Conservation (phyloP, 2,329 filamentous ascomycete species). For the Phaeoacremonium minimum region DNA sequence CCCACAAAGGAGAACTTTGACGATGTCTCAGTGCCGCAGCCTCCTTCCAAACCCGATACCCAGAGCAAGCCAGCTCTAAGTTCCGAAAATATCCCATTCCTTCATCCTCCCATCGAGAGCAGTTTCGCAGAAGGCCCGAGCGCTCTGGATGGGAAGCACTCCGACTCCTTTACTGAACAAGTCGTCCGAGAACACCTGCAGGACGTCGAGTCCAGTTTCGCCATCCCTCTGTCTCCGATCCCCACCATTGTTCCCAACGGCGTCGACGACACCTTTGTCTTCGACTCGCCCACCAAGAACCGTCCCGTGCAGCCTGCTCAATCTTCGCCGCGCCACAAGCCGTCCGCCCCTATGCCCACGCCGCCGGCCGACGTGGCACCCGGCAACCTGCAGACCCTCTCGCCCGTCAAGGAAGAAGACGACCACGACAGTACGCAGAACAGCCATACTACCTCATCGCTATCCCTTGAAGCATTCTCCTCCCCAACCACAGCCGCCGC, state of each 20-base stretch:
- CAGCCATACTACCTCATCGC: conserved; percentile 46
- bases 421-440: conserved; percentile 17
- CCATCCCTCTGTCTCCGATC: conserved; percentile 54
- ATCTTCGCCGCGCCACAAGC: no score
- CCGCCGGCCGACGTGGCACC: conserved; percentile 5
- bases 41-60: conserved; percentile 5
- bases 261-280: conserved; percentile 56
- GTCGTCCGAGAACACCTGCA: conserved; percentile 52
- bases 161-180: conserved; percentile 49
- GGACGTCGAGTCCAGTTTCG: conserved; percentile 64
- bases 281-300: conserved; percentile 39
- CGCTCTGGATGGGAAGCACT: conserved; percentile 26
- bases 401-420: not conserved
- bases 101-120: conserved; percentile 23
- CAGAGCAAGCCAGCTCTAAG: conserved; percentile 8
- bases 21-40: no score
- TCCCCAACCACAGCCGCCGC: conserved; percentile 53
- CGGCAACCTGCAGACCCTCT: not conserved
- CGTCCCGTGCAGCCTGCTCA: conserved; percentile 13
- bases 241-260: conserved; percentile 39
- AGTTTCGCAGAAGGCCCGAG: conserved; percentile 37
- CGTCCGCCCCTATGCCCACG: conserved; percentile 9
- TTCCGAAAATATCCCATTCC: conserved; percentile 17
- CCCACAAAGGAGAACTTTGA: conserved; percentile 12
- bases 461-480: conserved; percentile 49